Base-by-base conservation (phyloP, 2,329 filamentous ascomycete species). In the Coniochaeta sp. region DNA sequence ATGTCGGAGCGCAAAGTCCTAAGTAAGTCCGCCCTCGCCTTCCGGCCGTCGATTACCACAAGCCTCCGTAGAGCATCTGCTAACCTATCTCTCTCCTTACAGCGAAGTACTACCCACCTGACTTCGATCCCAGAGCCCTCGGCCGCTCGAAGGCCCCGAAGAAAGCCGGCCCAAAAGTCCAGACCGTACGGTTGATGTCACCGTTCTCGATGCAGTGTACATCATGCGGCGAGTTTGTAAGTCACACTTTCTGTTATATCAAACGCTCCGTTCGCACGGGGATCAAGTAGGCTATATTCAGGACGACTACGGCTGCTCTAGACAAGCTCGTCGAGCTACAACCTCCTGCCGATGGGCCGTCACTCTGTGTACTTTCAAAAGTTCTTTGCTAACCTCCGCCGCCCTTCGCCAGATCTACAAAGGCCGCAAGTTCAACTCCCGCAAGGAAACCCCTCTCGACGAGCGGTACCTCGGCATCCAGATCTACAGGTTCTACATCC, bases 391-490 rank as follows among this genome's bases (percentile, higher is more conserved):
- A n/a, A n/a, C n/a, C n/a, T n/a, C n/a, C n/a, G n/a, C n/a, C n/a
- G n/a, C n/a, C n/a, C n/a, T n/a, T n/a, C n/a, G n/a, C n/a, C n/a
- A n/a, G n/a, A 38, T 38, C 52, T 92, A 95, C 76, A 89, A 90
- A 61, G 91, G 91, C 0, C 83, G 91, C 55, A 97, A 96, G 64
- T 97, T 97, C 78, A 97, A 97, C 71, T 87, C 90, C 3, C 81
- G 89, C 31, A 99, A 99, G 65, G 91, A 96, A 65, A 96, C 88
- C 0, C 90, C 89, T 0, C 83, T 82, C 0, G 87, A 94, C 18
- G 88, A 96, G 62, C 88, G 86, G 59, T 99, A 99, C 72, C 82
- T 96, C 46, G 81, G 81, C 48, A 95, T 97, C 56, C 82, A 89
- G 55, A 91, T 95, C 57, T 94, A 86, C 71, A 82, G 87, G 27